Base-by-base conservation (phyloP, 768 basidiomycete genomes). In the Mrakia frigida region DNA sequence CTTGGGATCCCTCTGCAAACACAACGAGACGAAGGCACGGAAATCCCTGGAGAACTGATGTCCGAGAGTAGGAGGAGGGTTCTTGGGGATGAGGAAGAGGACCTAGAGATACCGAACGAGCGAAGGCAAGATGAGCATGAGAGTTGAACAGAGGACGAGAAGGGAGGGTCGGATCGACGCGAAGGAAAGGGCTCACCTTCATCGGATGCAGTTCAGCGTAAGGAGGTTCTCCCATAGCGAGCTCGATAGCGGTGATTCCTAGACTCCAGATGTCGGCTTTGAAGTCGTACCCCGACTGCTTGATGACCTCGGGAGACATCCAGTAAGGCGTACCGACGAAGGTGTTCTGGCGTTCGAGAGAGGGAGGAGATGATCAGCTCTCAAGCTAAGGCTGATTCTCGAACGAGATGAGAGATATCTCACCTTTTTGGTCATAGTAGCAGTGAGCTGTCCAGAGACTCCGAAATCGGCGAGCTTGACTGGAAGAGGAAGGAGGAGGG, bases 291-390 rank as follows among this genome's bases (percentile, higher is more conserved):
- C 97, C 97, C 75, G 94, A 96, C 84, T 99, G 97, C 83, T 98
- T 98, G 86, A 99, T 99, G 33, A 98, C 95, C 82, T 99, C 97
- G 9, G 97, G 97, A 10, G 93, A 94, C 97, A 99, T 99, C 97
- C 97, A 99, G 82, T 98, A 99, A 4, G 96, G 96, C 25, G 96
- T 82, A 6, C 81, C 81, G 65, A 81, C 80, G 60, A 80, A 80
- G 50, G 75, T 61, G 43, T 74, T 77, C 76, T 78, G 50, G n/a
- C 61, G 53, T 7, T n/a, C 6, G 41, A 33, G 46, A 53, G 53
- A 28, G n/a, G 11, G 39, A 43, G 31, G 72, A 31, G 23, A 53
- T 6, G 35, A 46, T n/a, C 33, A 35, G 35, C 31, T 25, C 50
- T 53, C n/a, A 70, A 2, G 56, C 16, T 7, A n/a, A 25, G 6